Evolutionary conservation across 2,329 filamentous ascomycete genomes (phyloP), one percentile per base, ranked within the genome.

Genomic region (Ophiostoma tasmaniense): DNA sequence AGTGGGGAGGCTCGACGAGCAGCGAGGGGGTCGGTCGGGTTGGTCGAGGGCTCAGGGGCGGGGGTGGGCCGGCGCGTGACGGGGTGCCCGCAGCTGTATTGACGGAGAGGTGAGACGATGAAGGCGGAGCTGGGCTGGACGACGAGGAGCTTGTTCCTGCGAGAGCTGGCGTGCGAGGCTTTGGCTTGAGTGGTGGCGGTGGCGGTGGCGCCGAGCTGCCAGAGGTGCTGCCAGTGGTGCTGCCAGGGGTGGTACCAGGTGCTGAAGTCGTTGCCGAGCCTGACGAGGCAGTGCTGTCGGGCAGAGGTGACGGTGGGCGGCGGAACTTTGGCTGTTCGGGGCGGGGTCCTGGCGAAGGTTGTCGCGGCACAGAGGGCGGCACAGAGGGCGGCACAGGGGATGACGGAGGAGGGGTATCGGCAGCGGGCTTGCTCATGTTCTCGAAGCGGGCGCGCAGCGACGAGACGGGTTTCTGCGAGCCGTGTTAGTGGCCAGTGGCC

Each of bases 381-480:
- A 37, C 64, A 4, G 64, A 25, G 59, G 71, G 39, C 20, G 73
- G 45, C n/a, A 67, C 66, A 13, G 65, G 35, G 39, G 64, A 45
- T 45, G 64, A 25, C 64, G 64, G n/a, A 28, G 8, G 25, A 33
- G 42, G 35, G 25, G 61, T n/a, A 14, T 70, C 77, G 70, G 81
- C 77, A 69, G 80, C 80, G 68, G 77, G 72, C 76, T 82, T 85
- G 73, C 84, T 82, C 81, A 94, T 87, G 76, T 89, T 92, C 81
- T 95, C 91, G 77, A 94, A 95, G 74, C 90, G 89, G 72, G 90
- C 91, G 71, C 89, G 85, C 71, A 95, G 82, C 67, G 91, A 93
- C 67, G 91, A 95, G 66, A 95, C 91, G 33, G 92, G 90, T 81
- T 89, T 91, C 90, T 92, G 14, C 13, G 14, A 17, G 10, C 3